phyloP scores from a whole-genome alignment of 495 filamentous ascomycete species.

The Aspergillus conjunctus region DNA sequence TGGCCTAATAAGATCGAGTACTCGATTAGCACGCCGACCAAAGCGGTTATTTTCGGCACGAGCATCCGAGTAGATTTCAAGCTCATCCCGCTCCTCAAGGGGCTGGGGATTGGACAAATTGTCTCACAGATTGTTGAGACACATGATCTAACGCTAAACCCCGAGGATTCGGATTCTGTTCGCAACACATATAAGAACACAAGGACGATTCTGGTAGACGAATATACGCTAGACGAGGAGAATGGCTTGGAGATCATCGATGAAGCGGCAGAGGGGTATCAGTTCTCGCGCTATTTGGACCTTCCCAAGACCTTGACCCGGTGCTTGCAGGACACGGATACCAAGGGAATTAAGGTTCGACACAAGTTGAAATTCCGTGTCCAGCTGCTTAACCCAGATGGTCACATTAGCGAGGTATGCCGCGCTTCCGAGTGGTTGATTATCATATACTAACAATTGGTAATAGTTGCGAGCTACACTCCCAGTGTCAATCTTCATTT shows the following conservation, averaged over 20 bases:
- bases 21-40: conserved; percentile 82
- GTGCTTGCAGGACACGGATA: conserved; percentile 86
- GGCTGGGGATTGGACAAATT: conserved; percentile 76
- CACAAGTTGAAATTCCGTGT: conserved; percentile 88
- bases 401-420: conserved; percentile 81
- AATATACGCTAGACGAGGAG: conserved; percentile 58
- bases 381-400: conserved; percentile 89
- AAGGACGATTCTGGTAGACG: conserved; percentile 64
- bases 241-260: conserved; percentile 68
- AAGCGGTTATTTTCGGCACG: conserved; percentile 89
- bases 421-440: too few species aligned
- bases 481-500: conserved; percentile 89
- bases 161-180: conserved; percentile 51
- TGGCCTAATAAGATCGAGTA: conserved; percentile 97
- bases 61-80: conserved; percentile 75
- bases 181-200: conserved; percentile 62
- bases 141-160: conserved; percentile 64
- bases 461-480: conserved; percentile 76
- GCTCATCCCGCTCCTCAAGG: conserved; percentile 83
- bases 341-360: conserved; percentile 77
- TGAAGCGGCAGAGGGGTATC: conserved; percentile 77
- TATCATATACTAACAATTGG: conserved; percentile 16
- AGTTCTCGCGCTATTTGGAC: conserved; percentile 65
- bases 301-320: conserved; percentile 74
- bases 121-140: conserved; percentile 74